Conservation (phyloP, 768 basidiomycete genomes). For the Mrakia hoshinonis region DNA sequence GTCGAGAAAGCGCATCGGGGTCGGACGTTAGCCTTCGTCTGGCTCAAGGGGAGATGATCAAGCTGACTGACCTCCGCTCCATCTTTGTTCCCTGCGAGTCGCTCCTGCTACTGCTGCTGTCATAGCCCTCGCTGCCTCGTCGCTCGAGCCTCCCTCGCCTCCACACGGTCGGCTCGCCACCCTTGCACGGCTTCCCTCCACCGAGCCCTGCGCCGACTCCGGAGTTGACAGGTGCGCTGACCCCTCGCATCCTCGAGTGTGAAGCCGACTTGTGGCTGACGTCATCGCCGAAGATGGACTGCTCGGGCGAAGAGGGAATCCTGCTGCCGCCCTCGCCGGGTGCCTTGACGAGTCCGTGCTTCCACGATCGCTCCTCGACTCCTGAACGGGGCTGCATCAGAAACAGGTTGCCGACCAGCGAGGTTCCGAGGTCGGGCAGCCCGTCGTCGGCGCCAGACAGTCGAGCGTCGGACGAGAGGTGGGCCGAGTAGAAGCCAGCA, state of each 20-base stretch:
- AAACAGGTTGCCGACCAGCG: constrained; percentile 13
- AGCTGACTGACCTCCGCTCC: not conserved
- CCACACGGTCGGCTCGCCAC: not conserved
- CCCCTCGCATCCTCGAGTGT: too few species aligned
- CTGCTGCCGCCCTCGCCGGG: not conserved
- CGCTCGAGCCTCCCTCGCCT: not conserved
- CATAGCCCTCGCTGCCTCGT: not conserved
- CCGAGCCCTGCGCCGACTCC: not conserved
- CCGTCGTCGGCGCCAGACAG: constrained; percentile 18
- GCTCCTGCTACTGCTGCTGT: not conserved
- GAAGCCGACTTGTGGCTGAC: too few species aligned
- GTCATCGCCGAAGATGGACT: too few species aligned
- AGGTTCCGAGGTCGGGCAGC: not conserved
- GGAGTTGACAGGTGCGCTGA: too few species aligned
- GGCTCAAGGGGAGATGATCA: not conserved
- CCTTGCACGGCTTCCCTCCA: not conserved
- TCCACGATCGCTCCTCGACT: not conserved
- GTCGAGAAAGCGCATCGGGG: too few species aligned
- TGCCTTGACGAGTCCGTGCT: not conserved
- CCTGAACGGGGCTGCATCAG: not conserved
- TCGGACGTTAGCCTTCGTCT: too few species aligned
- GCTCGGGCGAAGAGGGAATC: too few species aligned
- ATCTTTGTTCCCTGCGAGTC: not conserved
- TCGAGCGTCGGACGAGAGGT: not conserved
- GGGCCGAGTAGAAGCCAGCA: not conserved